A percentile compares a stretch with the other conserved stretches of the same genome.
These are phyloP conservation scores for Mortierella claussenii DNA, from an alignment of 192 early-diverging fungal genomes.

Conservation along the genomic window DNA sequence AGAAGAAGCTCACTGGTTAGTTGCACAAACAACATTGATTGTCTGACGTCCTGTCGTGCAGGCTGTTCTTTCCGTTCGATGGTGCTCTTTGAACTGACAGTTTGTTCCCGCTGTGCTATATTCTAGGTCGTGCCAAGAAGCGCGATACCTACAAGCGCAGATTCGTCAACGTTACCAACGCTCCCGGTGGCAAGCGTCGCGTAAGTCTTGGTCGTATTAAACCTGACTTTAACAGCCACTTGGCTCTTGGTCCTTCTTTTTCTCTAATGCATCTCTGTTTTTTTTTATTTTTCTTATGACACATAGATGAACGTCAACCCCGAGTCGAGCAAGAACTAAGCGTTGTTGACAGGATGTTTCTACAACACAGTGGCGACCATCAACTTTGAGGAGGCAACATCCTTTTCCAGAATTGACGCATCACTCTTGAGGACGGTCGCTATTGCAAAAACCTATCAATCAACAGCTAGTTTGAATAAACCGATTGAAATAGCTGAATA, in stretches of 20 bases:
- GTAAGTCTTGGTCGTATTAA: too few species aligned
- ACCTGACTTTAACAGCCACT: too few species aligned
- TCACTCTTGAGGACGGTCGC: background rate
- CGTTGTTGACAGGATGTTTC: slow-evolving; percentile 19
- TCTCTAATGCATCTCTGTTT: slow-evolving; percentile 22
- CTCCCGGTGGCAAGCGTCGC: slow-evolving; percentile 91
- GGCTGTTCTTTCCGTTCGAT: too few species aligned
- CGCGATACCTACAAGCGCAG: slow-evolving; percentile 96
- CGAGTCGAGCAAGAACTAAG: slow-evolving; percentile 53
- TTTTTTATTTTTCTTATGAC: background rate
- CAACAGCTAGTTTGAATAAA: slow-evolving; percentile 70
- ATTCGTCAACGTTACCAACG: slow-evolving; percentile 93
- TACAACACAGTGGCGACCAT: slow-evolving; percentile 4
- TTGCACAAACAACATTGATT: too few species aligned
- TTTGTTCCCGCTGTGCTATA: too few species aligned
- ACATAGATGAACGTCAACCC: slow-evolving; percentile 51
- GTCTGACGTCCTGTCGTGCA: too few species aligned
- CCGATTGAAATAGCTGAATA: too few species aligned
- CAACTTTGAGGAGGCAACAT: background rate
- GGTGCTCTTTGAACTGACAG: too few species aligned
- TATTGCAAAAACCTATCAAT: slow-evolving; percentile 14
- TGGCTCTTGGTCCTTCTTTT: background rate
- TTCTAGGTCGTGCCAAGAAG: slow-evolving; percentile 95
- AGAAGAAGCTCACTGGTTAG: slow-evolving; percentile 84
- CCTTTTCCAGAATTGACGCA: slow-evolving; percentile 9